phyloP scores from a whole-genome alignment of 768 basidiomycete species.

The Leccinum longicurvipes region DNA sequence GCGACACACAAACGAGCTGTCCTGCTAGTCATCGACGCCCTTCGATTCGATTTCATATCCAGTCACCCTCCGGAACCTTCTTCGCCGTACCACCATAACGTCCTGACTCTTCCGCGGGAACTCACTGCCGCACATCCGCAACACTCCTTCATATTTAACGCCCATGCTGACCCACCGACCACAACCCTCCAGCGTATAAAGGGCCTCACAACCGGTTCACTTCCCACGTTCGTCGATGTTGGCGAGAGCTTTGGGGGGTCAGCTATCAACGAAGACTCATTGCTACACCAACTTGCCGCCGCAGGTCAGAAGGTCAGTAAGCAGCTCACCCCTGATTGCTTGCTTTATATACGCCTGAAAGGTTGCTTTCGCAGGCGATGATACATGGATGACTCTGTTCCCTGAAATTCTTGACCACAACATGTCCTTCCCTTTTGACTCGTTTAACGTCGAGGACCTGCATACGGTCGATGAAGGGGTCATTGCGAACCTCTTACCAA shows the following conservation, averaged over 20 bases:
- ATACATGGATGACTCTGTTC: conserved; percentile 93
- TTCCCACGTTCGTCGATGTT: conserved; percentile 95
- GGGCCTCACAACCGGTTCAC: conserved; percentile 88
- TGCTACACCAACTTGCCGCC: conserved; percentile 66
- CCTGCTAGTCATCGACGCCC: conserved; percentile 84
- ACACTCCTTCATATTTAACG: conserved; percentile 83
- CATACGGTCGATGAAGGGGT: conserved; percentile 95
- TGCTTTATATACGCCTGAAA: conserved; percentile 31
- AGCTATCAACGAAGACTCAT: conserved; percentile 83
- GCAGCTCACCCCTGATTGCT: background rate
- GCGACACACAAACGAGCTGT: conserved; percentile 79
- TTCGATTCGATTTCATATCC: conserved; percentile 92
- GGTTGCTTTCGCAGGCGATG: conserved; percentile 92
- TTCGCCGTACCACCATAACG: conserved; percentile 75
- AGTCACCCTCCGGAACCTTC: conserved; percentile 54
- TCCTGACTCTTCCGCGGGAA: conserved; percentile 74
- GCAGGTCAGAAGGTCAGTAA: conserved; percentile 56
- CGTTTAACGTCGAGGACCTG: conserved; percentile 97
- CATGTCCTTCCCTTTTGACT: conserved; percentile 85
- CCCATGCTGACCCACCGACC: conserved; percentile 92
- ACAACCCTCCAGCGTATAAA: conserved; percentile 94
- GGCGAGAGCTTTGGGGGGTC: conserved; percentile 90
- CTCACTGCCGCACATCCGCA: conserved; percentile 61
- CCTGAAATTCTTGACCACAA: conserved; percentile 69
- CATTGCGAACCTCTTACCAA: conserved; percentile 75